Evolutionary conservation across 331 rosid genomes (phyloP), one percentile per base, ranked within the genome.

Genomic region (Cucumis variabilis): DNA sequence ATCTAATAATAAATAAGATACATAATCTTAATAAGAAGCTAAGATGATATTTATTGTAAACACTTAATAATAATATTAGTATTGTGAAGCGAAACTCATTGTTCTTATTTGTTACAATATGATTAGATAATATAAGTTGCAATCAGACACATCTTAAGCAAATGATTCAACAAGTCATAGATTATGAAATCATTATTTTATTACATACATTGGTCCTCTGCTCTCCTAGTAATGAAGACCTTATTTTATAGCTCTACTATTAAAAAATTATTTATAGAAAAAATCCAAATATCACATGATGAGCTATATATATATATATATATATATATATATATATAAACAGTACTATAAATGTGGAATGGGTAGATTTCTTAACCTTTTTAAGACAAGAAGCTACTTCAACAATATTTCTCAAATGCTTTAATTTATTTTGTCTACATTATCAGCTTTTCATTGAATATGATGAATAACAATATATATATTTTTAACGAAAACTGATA

Each of bases 211-310:
- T 19, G 8, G 13, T 72, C 7, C 78, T 30, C 24, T 33, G 4
- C 14, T 72, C 23, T 72, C 78, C 12, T 10, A 17, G 19, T 33
- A 33, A 33, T 33, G 23, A 7, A 30, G 20, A 72, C 2, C 10
- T 33, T 72, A 3, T 33, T 72, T 33, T 72, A 72, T 72, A 17
- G 14, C 14, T 33, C 19, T 33, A 33, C 9, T 33, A 70, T 27
- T 24, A 28, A 28, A 28, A 14, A 15, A 13, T 19, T 15, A 28
- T 27, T 28, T 28, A 44, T 28, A 28, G 20, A 8, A 70, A n/a
- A 70, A 70, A 70, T 28, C 76, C 76, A 70, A 70, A 70, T 27
- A 70, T 27, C 76, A 70, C 10, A 69, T 69, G 74, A 69, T 69
- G 72, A 69, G 46, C 46, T 70, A 66, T 66, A 1, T 33, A 33